These are phyloP conservation scores for Botryotinia globosa DNA, from an alignment of 2,329 filamentous ascomycete genomes.

Conservation along the genomic window DNA sequence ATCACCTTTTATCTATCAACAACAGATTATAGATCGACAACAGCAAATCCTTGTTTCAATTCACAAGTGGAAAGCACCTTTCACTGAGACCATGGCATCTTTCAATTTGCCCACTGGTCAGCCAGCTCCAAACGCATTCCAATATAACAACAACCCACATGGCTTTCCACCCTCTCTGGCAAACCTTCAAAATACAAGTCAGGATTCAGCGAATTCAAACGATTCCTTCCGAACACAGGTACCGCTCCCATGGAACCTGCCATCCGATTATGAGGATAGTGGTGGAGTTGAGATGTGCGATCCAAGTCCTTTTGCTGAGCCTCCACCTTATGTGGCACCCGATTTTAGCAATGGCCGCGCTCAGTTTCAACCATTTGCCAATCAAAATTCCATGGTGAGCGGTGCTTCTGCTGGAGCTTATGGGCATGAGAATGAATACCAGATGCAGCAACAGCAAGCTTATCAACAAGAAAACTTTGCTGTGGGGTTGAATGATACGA, in stretches of 20 bases:
- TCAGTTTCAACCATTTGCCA: conserved; percentile 7
- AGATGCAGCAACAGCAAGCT: conserved; percentile 1
- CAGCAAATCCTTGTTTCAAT: background rate
- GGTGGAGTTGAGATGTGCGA: background rate
- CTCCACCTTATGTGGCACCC: conserved; percentile 21
- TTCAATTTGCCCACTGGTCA: conserved; percentile 15
- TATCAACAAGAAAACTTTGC: background rate
- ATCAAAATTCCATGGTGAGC: background rate
- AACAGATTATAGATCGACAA: background rate
- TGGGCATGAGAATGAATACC: background rate
- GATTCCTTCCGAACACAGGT: conserved; percentile 33
- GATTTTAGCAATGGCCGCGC: conserved; percentile 7
- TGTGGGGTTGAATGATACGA: background rate
- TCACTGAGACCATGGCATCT: background rate
- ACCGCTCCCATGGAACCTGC: conserved; percentile 30
- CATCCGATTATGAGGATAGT: conserved; percentile 14
- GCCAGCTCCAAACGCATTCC: conserved; percentile 11
- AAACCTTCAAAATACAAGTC: conserved; percentile 7
- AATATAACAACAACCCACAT: background rate
- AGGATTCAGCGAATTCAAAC: conserved; percentile 9
- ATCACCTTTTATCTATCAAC: background rate
- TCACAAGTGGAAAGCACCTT: background rate
- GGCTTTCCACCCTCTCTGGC: conserved; percentile 3
- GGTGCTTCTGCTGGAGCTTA: background rate
- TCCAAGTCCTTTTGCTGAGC: conserved; percentile 13